Evolutionary conservation across 1,139 yeast species (phyloP).

Genomic region (Candida pseudocylindracea): DNA sequence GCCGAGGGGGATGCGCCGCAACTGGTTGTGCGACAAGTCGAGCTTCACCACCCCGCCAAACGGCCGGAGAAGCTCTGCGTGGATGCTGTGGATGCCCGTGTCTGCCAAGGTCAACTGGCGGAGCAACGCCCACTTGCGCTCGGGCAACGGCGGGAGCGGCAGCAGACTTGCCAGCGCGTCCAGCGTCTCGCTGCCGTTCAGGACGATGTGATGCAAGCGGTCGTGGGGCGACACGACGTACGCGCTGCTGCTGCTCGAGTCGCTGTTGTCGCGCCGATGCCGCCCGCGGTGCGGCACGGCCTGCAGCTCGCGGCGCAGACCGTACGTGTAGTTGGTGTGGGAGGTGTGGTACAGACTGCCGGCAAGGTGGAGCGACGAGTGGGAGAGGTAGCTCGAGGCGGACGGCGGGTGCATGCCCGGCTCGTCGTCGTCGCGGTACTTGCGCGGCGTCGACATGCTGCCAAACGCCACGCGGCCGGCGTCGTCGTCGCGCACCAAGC

Average conservation of each 20-base stretch:
- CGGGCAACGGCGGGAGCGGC: constrained; percentile 9
- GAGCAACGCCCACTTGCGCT: constrained; percentile 27
- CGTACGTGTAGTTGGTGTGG: too few species aligned
- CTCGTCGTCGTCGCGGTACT: constrained; percentile 5
- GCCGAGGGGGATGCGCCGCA: constrained; percentile 28
- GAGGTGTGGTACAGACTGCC: too few species aligned
- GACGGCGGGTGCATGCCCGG: neutral
- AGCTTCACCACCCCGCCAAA: constrained; percentile 27
- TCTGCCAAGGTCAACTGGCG: constrained; percentile 37
- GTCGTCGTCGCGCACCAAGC: constrained; percentile 34
- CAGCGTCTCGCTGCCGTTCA: too few species aligned
- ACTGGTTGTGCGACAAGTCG: constrained; percentile 30
- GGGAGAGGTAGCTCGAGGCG: neutral
- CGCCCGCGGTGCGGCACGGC: too few species aligned
- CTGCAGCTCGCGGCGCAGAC: too few species aligned
- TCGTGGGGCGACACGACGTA: too few species aligned
- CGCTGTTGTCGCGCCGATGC: too few species aligned
- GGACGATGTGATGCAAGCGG: too few species aligned
- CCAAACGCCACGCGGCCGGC: constrained; percentile 18
- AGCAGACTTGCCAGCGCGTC: neutral
- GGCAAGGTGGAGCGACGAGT: neutral
- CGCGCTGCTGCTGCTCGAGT: too few species aligned
- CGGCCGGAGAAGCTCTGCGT: constrained; percentile 23
- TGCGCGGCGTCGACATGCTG: too few species aligned
- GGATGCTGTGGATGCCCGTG: constrained; percentile 24